Conservation (phyloP, 306 rosid species). For the Carpinus fangiana region DNA sequence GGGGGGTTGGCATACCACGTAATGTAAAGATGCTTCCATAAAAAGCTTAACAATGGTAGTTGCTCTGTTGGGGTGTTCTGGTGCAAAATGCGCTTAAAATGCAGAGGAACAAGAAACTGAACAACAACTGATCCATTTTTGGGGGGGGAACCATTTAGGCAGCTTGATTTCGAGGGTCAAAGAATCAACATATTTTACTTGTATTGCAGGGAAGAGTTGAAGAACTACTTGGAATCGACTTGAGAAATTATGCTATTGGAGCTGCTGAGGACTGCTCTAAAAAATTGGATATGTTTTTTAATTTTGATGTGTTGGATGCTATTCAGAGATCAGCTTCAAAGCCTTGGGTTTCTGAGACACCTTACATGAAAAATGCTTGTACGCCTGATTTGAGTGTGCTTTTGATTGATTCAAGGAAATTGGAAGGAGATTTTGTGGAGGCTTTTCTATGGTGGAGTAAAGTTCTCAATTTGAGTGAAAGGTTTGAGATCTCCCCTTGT, state of each 20-base stretch:
- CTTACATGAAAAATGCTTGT: background rate
- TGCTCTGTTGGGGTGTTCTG: too few relatives aligned
- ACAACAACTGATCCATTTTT: too few relatives aligned
- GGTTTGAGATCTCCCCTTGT: background rate
- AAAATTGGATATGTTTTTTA: background rate
- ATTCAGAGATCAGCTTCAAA: constrained; percentile 6
- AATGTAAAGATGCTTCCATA: too few relatives aligned
- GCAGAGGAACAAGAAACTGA: too few relatives aligned
- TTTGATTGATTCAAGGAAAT: constrained; percentile 3
- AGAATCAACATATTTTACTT: background rate
- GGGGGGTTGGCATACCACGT: too few relatives aligned
- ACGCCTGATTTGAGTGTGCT: constrained; percentile 2
- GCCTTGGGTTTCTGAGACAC: background rate
- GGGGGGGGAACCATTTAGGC: background rate
- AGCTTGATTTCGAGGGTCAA: background rate
- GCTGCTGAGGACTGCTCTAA: constrained; percentile 4
- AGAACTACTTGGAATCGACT: background rate
- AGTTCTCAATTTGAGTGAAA: constrained; percentile 5
- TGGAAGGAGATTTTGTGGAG: constrained; percentile 1
- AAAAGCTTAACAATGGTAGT: too few relatives aligned
- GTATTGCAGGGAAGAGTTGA: background rate
- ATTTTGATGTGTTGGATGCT: background rate
- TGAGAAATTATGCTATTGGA: background rate
- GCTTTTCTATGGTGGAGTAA: constrained; percentile 8
- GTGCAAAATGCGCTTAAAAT: too few relatives aligned